Evolutionary conservation across 1,139 yeast species (phyloP), one percentile per base, ranked within the genome.

Genomic region (Blastobotrys buckinghamii): DNA sequence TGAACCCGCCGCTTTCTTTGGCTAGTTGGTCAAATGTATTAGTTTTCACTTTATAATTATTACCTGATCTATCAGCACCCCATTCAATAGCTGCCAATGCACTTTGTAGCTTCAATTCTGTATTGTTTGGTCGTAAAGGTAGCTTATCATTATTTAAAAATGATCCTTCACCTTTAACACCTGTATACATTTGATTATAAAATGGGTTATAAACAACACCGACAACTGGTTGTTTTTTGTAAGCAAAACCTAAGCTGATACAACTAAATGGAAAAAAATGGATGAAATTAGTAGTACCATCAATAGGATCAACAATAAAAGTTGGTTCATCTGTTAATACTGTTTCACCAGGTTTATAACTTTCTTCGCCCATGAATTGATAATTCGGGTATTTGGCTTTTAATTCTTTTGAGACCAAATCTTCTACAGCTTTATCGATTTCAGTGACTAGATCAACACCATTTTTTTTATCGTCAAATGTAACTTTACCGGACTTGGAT

Each of bases 161-260:
- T 0, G 82, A 73, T 32, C 84, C 84, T 42, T 70, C 60, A 7
- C 79, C 81, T 51, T 70, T 70, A 36, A 78, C 72, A 1, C 78
- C 82, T 15, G 75, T 68, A 60, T 73, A 75, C 51, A 78, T 56
- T 39, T 73, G 65, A 55, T 78, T 68, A 55, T 75, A 56, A 55
- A 76, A 77, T 2, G 84, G 84, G 58, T 77, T 77, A 59, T 73
- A 78, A 24, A 79, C 74, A 22, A 79, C 83, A 32, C 84, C 84
- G 13, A 79, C 81, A 2, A 69, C 76, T 2, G 83, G 79, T 48
- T 61, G 64, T 52, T 69, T 69, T 53, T 70, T 60, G n/a, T 76
- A 57, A 1, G 82, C 71, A 51, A 79, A 72, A 0, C 84, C 84
- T 19, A 79, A 60, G 1, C 84, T 79, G 32, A 78, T 78, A 62